Evolutionary conservation across 106 monocot genomes (phyloP), one percentile per base, ranked within the genome.

Genomic region (Amphibolis antarctica): DNA sequence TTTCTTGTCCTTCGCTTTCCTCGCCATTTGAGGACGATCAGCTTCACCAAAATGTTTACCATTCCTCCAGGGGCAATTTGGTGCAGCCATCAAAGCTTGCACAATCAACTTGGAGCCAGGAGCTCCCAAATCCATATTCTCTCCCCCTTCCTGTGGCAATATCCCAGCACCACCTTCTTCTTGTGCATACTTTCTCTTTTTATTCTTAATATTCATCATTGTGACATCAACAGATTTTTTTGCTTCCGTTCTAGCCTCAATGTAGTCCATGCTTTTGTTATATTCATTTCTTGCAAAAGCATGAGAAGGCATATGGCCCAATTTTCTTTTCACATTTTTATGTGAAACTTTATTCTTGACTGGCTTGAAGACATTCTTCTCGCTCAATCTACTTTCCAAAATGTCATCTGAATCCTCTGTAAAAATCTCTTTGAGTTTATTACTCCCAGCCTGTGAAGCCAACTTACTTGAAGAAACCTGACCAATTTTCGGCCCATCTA

Each of bases 41-140:
- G 26, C 64, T 55, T 55, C 20, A 59, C 18, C 28, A 64, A 74
- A 74, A 46, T 52, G 71, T 55, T 28, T 69, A 4, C 64, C 61
- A 44, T 47, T 74, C 61, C 62, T 79, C 92, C 83, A 84, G 6
- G 80, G 86, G 63, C 76, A 81, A 31, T 71, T 79, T 10, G 71
- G 55, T 49, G 75, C 71, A 67, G 79, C 67, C 81, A 80, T 80
- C 42, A 86, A 43, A 75, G 86, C 76, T 65, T 79, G 77, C 28
- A 86, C 65, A 43, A 86, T 65, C 42, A 76, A 13, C 48, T 46
- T 79, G 27, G 77, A 66, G 10, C 31, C 55, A 54, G 18, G 26
- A 65, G 36, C 23, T 50, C 68, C 71, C 27, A 74, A 30, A 31
- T 25, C 23, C 21, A 43, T 63, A n/a, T 67, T 23, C 25, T 47